These are phyloP conservation scores for Ascochyta fabae DNA, from an alignment of 2,329 filamentous ascomycete genomes.

Conservation along the genomic window DNA sequence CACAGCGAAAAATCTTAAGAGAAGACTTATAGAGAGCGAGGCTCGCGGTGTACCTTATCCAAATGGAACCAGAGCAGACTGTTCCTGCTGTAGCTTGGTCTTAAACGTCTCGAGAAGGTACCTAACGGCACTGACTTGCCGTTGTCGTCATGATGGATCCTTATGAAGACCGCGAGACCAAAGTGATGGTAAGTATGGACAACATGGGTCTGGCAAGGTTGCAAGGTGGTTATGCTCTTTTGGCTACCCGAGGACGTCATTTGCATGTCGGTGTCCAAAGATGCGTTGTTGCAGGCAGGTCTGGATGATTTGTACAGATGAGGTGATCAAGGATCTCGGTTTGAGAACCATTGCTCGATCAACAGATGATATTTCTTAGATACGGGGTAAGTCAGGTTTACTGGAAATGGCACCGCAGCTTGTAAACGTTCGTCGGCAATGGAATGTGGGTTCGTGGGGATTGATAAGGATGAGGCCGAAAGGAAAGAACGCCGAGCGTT, in stretches of 20 bases:
- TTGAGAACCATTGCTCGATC: neutral
- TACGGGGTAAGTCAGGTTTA: neutral
- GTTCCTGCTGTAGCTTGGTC: neutral
- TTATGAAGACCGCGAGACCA: too few species aligned
- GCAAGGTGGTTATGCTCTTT: too few species aligned
- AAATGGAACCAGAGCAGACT: neutral
- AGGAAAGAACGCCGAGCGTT: constrained; percentile 5
- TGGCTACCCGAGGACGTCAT: too few species aligned
- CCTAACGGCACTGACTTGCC: too few species aligned
- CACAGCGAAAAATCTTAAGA: too few species aligned
- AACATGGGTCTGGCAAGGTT: too few species aligned
- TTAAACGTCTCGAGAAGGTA: too few species aligned
- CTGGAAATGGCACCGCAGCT: neutral
- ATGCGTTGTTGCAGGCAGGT: neutral
- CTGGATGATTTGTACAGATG: neutral
- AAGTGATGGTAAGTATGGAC: too few species aligned
- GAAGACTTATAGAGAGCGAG: too few species aligned
- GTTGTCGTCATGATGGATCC: too few species aligned
- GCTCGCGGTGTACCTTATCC: neutral
- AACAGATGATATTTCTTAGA: neutral
- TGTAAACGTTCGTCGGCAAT: neutral
- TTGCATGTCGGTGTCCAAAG: neutral
- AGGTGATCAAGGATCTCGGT: neutral
- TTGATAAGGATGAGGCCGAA: constrained; percentile 5
- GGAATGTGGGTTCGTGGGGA: neutral